Evolutionary conservation across 2,329 filamentous ascomycete genomes (phyloP).

Genomic region (Microascus cirrosus): DNA sequence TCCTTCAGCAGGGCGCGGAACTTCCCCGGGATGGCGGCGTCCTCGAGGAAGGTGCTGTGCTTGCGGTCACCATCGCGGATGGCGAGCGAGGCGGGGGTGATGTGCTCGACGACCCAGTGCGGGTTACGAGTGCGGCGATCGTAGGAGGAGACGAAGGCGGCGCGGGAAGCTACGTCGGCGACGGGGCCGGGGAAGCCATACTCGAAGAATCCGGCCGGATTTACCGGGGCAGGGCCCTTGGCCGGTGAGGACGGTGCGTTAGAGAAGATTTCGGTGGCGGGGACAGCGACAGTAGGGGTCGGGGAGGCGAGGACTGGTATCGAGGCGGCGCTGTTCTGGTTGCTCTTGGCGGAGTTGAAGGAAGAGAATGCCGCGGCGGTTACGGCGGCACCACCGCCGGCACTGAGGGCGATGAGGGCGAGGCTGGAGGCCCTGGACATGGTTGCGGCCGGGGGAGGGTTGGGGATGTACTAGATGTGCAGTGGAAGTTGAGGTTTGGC

Average conservation of each 20-base stretch:
- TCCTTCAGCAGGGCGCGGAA: slow-evolving; percentile 88
- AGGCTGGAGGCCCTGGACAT: slow-evolving; percentile 69
- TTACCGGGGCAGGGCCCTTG: slow-evolving; percentile 37
- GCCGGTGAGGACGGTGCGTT: slow-evolving; percentile 15
- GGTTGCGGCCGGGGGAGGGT: background rate
- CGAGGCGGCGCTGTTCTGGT: slow-evolving; percentile 15
- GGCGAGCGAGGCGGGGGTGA: slow-evolving; percentile 76
- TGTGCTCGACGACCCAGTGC: slow-evolving; percentile 92
- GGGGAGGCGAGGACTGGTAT: slow-evolving; percentile 15
- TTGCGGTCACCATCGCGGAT: slow-evolving; percentile 70
- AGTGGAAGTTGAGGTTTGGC: background rate
- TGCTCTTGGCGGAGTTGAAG: slow-evolving; percentile 26
- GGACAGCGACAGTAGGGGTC: slow-evolving; percentile 28
- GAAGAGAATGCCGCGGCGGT: slow-evolving; percentile 56
- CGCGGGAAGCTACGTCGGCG: slow-evolving; percentile 65
- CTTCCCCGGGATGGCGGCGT: slow-evolving; percentile 64
- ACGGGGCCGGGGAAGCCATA: slow-evolving; percentile 91
- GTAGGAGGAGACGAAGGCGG: slow-evolving; percentile 74
- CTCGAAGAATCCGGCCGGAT: slow-evolving; percentile 67
- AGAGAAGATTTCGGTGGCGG: slow-evolving; percentile 46
- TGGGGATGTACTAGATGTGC: background rate
- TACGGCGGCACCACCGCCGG: slow-evolving; percentile 63
- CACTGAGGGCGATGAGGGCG: slow-evolving; percentile 64
- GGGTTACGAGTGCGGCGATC: slow-evolving; percentile 88
- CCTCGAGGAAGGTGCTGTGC: slow-evolving; percentile 74